A percentile compares a stretch with the other conserved stretches of the same genome.
Conservation (phyloP, 73 alveolate species). For the Durusdinium trenchii region DNA sequence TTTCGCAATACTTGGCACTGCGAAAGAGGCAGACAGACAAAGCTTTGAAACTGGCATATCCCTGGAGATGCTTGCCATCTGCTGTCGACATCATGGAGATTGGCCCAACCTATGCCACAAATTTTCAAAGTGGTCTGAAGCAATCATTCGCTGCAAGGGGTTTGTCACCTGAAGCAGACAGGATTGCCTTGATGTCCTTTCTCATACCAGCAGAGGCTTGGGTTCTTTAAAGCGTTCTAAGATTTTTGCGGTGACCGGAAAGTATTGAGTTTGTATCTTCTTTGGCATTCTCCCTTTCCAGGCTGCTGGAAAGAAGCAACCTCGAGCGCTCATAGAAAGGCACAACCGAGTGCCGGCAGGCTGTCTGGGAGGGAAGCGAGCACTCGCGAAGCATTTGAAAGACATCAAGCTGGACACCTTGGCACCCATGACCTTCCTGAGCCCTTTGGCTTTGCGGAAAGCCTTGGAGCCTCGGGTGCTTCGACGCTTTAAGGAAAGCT, state of each 20-base stretch:
- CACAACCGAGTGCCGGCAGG: conserved; percentile 38
- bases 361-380: conserved; percentile 44
- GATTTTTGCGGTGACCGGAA: background rate
- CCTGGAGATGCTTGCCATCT: conserved; percentile 57
- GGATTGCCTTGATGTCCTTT: conserved; percentile 32
- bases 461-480: conserved; percentile 25
- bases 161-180: background rate
- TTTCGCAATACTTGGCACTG: conserved; percentile 1
- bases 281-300: background rate
- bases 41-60: conserved; percentile 30
- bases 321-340: conserved; percentile 48
- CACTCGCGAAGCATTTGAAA: conserved; percentile 29
- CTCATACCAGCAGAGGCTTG: conserved; percentile 38
- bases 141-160: conserved; percentile 19
- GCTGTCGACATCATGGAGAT: conserved; percentile 53
- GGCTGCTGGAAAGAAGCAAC: conserved; percentile 53
- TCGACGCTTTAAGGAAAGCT: background rate
- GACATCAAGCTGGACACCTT: background rate
- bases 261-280: background rate
- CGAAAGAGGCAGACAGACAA: conserved; percentile 43
- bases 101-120: conserved; percentile 80
- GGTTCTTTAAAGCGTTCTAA: background rate
- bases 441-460: conserved; percentile 38
- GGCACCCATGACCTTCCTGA: conserved; percentile 77
- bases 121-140: conserved; percentile 56